These are phyloP conservation scores for Exophiala calicioides DNA, from an alignment of 2,329 filamentous ascomycete genomes.

Conservation along the genomic window DNA sequence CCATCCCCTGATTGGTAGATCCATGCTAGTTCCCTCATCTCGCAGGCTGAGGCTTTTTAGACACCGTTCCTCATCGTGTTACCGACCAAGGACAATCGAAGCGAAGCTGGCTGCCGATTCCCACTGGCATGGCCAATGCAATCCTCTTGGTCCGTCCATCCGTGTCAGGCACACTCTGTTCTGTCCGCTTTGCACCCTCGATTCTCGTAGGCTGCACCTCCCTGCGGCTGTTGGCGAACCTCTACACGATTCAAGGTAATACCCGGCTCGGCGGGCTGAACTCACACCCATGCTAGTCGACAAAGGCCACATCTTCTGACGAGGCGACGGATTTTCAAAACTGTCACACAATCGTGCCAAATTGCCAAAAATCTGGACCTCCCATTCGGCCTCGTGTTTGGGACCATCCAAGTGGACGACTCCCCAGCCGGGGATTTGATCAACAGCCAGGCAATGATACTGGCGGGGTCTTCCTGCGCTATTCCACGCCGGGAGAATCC, in stretches of 20 bases:
- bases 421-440: no score
- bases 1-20: slow-evolving; percentile 25
- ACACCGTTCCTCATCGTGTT: slow-evolving; percentile 24
- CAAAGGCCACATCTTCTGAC: no score
- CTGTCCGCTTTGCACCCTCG: slow-evolving; percentile 5
- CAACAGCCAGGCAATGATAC: neutral
- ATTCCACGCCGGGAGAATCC: slow-evolving; percentile 16
- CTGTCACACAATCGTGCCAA: no score
- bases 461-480: slow-evolving; percentile 15
- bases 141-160: slow-evolving; percentile 8
- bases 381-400: no score
- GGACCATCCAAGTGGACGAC: no score
- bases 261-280: no score
- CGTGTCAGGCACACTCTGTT: slow-evolving; percentile 16
- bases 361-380: no score
- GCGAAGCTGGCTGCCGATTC: slow-evolving; percentile 18
- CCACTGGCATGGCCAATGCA: slow-evolving; percentile 7
- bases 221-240: slow-evolving; percentile 1
- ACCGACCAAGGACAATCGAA: slow-evolving; percentile 21
- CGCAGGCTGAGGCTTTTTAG: slow-evolving; percentile 19
- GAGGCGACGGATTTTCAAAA: no score
- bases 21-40: slow-evolving; percentile 13
- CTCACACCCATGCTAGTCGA: neutral
- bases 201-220: slow-evolving; percentile 13
- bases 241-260: neutral